These are phyloP conservation scores for Aspergillus tanneri DNA, from an alignment of 2,329 filamentous ascomycete genomes.

Conservation along the genomic window DNA sequence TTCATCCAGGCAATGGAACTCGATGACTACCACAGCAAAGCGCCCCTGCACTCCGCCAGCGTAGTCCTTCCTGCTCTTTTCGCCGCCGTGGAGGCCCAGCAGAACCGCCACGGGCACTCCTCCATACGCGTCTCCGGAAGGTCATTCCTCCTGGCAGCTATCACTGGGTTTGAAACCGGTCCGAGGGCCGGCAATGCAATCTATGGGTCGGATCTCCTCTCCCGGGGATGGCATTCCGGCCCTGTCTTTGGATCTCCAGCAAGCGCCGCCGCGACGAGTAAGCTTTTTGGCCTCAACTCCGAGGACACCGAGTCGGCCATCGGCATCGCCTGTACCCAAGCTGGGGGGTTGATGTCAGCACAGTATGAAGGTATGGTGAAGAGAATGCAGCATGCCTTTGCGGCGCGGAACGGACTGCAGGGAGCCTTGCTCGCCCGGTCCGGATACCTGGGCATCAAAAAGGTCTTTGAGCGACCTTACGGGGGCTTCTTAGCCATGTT, in stretches of 20 bases:
- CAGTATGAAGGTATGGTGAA: constrained; percentile 48
- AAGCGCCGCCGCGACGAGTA: constrained; percentile 31
- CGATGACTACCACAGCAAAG: constrained; percentile 45
- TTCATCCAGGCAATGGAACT: constrained; percentile 49
- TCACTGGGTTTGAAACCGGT: constrained; percentile 44
- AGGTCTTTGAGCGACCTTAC: constrained; percentile 43
- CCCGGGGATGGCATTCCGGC: constrained; percentile 44
- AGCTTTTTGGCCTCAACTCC: constrained; percentile 33
- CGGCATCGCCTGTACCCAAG: constrained; percentile 44
- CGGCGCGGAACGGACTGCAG: constrained; percentile 45
- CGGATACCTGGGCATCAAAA: constrained; percentile 46
- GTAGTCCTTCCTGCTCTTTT: constrained; percentile 44
- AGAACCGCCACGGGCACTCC: no score
- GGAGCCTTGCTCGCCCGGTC: constrained; percentile 39
- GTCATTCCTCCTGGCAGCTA: constrained; percentile 36
- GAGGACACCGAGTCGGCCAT: constrained; percentile 36
- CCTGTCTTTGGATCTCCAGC: constrained; percentile 42
- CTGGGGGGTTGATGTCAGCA: constrained; percentile 43
- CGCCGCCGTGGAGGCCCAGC: constrained; percentile 26
- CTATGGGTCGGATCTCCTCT: constrained; percentile 40
- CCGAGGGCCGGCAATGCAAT: constrained; percentile 41
- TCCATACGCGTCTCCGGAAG: constrained; percentile 25
- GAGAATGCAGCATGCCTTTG: constrained; percentile 50
- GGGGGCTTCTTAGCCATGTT: constrained; percentile 47
- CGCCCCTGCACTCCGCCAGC: constrained; percentile 42